Percentiles rank a stretch among this genome's conserved stretches.
These are phyloP conservation scores for Dryas integrifolia DNA, from an alignment of 331 rosid genomes.

Conservation along the genomic window DNA sequence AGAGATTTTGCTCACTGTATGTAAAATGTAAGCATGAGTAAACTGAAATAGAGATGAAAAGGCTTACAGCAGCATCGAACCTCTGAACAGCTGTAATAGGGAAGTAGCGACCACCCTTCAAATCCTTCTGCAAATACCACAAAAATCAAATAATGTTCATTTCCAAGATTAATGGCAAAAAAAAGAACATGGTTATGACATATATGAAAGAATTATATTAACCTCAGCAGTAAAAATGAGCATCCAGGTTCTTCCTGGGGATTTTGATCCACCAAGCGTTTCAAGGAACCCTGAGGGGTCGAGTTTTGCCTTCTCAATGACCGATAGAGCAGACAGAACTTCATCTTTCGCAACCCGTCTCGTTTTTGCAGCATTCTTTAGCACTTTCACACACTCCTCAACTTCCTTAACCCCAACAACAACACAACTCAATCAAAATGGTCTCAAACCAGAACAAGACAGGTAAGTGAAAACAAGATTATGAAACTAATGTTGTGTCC, in stretches of 20 bases:
- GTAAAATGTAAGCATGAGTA: background rate
- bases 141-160: conserved; percentile 11
- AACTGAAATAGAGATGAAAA: conserved; percentile 7
- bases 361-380: conserved; percentile 78
- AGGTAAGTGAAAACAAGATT: background rate
- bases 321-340: conserved; percentile 70
- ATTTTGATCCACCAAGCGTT: conserved; percentile 70
- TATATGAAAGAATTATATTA: conserved; percentile 8
- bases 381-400: conserved; percentile 69
- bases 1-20: background rate
- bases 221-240: conserved; percentile 85
- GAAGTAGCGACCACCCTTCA: conserved; percentile 68
- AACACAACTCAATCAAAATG: conserved; percentile 10
- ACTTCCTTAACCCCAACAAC: conserved; percentile 54
- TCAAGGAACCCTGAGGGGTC: conserved; percentile 71
- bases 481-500: background rate
- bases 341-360: conserved; percentile 61
- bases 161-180: conserved; percentile 5
- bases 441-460: background rate
- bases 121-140: conserved; percentile 53
- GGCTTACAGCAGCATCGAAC: conserved; percentile 87
- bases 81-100: conserved; percentile 91
- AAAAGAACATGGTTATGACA: background rate
- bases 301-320: conserved; percentile 72
- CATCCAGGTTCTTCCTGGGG: conserved; percentile 99